These are phyloP conservation scores for Hyaloscypha variabilis DNA, from an alignment of 495 filamentous ascomycete genomes.

Conservation along the genomic window DNA sequence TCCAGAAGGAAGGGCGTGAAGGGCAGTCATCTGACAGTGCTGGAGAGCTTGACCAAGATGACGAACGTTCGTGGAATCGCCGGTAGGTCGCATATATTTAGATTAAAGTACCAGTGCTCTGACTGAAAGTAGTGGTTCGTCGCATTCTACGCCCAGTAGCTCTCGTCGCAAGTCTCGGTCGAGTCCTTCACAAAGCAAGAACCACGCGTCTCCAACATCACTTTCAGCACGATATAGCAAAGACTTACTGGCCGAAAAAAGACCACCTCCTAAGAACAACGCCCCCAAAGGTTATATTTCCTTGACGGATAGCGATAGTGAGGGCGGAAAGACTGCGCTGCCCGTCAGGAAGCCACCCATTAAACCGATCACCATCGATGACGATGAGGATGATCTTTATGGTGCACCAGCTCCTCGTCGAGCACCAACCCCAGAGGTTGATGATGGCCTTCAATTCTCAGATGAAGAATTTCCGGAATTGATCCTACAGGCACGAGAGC, in stretches of 20 bases:
- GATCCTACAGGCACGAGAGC: constrained; percentile 32
- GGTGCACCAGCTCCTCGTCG: constrained; percentile 3
- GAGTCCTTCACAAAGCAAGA: constrained; percentile 12
- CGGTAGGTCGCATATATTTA: constrained; percentile 32
- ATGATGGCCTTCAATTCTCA: constrained; percentile 36
- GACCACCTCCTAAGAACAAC: neutral
- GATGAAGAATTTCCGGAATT: constrained; percentile 53
- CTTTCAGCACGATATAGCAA: constrained; percentile 19
- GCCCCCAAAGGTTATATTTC: constrained; percentile 16
- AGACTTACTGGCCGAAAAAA: constrained; percentile 11
- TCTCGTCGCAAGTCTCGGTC: constrained; percentile 15
- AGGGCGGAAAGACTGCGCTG: neutral
- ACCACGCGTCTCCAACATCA: constrained; percentile 12
- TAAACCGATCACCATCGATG: constrained; percentile 18
- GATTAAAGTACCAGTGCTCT: constrained; percentile 20
- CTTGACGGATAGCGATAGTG: constrained; percentile 25
- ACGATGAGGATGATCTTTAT: constrained; percentile 35
- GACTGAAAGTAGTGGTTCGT: constrained; percentile 12
- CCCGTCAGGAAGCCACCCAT: constrained; percentile 16
- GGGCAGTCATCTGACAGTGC: constrained; percentile 23
- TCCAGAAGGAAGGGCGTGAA: constrained; percentile 27
- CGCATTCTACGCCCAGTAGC: constrained; percentile 21
- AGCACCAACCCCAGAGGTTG: constrained; percentile 5
- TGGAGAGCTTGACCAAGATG: constrained; percentile 31
- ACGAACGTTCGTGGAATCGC: constrained; percentile 20